Conservation (phyloP, 1,284 basidiomycete species). For the Heterobasidion annosum region DNA sequence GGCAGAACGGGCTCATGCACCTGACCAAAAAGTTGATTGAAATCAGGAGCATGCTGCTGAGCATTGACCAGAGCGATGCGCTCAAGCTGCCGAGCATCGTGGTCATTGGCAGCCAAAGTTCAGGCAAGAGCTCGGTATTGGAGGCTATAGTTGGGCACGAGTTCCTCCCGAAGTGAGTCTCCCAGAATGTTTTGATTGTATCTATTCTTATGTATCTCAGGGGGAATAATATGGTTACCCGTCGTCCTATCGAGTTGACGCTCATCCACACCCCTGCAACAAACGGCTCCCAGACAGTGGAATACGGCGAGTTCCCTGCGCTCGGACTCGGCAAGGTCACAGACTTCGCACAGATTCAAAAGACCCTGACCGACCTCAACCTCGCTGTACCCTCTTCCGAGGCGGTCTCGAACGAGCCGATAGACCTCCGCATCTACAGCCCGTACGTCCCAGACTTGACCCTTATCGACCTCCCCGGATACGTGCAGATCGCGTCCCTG, state of each 20-base stretch:
- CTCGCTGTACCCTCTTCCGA: slow-evolving; percentile 84
- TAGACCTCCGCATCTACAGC: slow-evolving; percentile 94
- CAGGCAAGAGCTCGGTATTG: slow-evolving; percentile 94
- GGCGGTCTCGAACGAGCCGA: slow-evolving; percentile 91
- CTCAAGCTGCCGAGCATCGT: slow-evolving; percentile 96
- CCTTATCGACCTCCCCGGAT: slow-evolving; percentile 95
- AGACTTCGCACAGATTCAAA: slow-evolving; percentile 86
- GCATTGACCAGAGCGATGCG: slow-evolving; percentile 91
- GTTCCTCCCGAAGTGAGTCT: slow-evolving; percentile 88
- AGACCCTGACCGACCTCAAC: slow-evolving; percentile 91
- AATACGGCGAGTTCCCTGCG: slow-evolving; percentile 93
- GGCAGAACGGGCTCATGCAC: slow-evolving; percentile 77
- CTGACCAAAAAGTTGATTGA: slow-evolving; percentile 95
- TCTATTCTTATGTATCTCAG: slow-evolving; percentile 29
- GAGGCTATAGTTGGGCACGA: slow-evolving; percentile 98
- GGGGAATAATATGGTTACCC: slow-evolving; percentile 99
- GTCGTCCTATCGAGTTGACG: slow-evolving; percentile 95
- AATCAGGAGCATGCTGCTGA: slow-evolving; percentile 87
- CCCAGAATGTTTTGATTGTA: not conserved
- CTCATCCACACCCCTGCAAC: slow-evolving; percentile 81
- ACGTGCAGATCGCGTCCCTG: slow-evolving; percentile 91
- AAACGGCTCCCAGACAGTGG: slow-evolving; percentile 51
- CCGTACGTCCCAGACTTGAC: slow-evolving; percentile 95
- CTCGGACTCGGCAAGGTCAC: slow-evolving; percentile 84
- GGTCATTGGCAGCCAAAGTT: slow-evolving; percentile 96